Conservation (phyloP, 2,329 filamentous ascomycete genomes). For the Paraphaeosphaeria minitans region DNA sequence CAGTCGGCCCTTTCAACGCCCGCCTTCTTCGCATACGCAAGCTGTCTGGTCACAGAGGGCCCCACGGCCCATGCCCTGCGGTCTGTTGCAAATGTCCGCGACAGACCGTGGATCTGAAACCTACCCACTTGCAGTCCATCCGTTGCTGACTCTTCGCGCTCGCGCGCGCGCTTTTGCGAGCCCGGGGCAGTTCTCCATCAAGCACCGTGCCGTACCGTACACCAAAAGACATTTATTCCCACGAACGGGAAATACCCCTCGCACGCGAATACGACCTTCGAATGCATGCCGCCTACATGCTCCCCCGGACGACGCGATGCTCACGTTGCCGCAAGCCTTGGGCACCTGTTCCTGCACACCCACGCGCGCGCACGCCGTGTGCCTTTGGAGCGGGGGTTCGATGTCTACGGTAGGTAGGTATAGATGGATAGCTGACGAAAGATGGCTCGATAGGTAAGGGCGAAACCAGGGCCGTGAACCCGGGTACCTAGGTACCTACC, state of each 20-base stretch:
- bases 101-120: background rate
- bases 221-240: too few species aligned
- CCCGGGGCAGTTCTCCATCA: too few species aligned
- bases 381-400: background rate
- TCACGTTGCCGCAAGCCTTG: constrained; percentile 5
- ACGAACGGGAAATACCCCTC: background rate
- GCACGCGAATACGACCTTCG: background rate
- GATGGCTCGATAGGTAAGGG: background rate
- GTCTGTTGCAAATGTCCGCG: background rate
- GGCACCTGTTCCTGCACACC: constrained; percentile 4
- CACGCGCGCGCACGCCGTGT: background rate
- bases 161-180: too few species aligned
- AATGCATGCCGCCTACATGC: background rate
- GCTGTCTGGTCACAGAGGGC: too few species aligned
- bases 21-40: too few species aligned
- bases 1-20: too few species aligned
- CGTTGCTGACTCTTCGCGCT: too few species aligned
- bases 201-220: too few species aligned
- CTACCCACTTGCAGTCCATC: background rate
- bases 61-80: background rate
- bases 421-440: background rate
- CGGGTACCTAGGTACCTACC: too few species aligned
- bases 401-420: too few species aligned
- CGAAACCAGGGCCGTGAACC: background rate
- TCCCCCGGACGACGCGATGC: background rate